Evolutionary conservation across 805 yeast species (phyloP), one percentile per base, ranked within the genome.

Genomic region (Pichia insulana): DNA sequence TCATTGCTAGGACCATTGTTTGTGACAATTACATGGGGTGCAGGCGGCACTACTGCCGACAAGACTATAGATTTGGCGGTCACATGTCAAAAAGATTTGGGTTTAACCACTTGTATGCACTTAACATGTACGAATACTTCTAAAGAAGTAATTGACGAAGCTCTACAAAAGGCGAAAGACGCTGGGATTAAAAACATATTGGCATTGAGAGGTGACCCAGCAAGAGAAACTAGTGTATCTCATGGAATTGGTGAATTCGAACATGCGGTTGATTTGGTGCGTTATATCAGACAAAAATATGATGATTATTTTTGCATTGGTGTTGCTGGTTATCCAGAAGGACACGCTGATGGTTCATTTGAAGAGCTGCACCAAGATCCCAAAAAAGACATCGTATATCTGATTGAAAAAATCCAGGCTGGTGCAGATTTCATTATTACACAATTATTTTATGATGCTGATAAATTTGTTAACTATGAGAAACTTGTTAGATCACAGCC

Each of bases 251-350:
- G 61, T 2, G 82, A 76, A 41, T 89, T 88, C 63, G 66, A 69
- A 48, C 71, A 80, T 57, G 97, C 98, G 1, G 82, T 76, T 1
- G 98, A 92, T 59, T 72, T 92, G 46, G 95, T 92, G 10, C 73
- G 66, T 50, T 89, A 90, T 59, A 89, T 92, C 51, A 77, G 74
- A 51, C 50, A 69, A 41, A 60, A 76, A 37, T 70, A 89, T 57
- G 92, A 86, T 3, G 84, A 84, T 56, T 82, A 79, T 52, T 90
- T 90, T 64, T 84, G 96, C 57, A 70, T 90, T 42, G 98, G 98
- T 46, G 98, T 90, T 13, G 98, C 98, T 2, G 97, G 94, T 1
- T 90, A 90, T 61, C 96, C 98, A 8, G 98, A 90, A 59, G 98
- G 98, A 16, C 97, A 90, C 63, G 88, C 86, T 30, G 96, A 89